Conservation (phyloP, 2,329 filamentous ascomycete species). For the Nemania sp. region DNA sequence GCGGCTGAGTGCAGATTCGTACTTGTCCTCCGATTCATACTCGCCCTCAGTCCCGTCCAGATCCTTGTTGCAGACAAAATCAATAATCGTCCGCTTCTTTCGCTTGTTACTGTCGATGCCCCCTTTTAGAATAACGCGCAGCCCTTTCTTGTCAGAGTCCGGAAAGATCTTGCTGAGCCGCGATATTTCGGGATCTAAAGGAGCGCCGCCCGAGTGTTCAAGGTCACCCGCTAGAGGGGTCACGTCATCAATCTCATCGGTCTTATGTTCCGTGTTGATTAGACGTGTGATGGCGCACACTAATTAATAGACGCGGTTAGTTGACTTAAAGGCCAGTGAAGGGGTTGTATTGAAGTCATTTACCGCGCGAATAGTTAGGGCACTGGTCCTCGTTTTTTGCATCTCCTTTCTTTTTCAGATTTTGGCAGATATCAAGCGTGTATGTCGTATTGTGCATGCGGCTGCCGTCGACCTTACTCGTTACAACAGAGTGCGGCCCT, state of each 20-base stretch:
- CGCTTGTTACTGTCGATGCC: constrained; percentile 67
- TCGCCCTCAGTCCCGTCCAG: constrained; percentile 80
- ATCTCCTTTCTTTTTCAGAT: constrained; percentile 72
- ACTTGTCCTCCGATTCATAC: constrained; percentile 67
- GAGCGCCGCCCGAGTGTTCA: constrained; percentile 65
- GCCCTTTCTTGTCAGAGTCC: constrained; percentile 76
- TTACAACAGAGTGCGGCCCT: constrained; percentile 77
- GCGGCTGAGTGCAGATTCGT: constrained; percentile 53
- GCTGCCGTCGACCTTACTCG: constrained; percentile 64
- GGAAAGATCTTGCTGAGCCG: constrained; percentile 74
- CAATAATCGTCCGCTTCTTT: constrained; percentile 81
- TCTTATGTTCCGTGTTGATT: constrained; percentile 58
- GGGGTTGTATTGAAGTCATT: constrained; percentile 38
- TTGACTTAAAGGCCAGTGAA: neutral
- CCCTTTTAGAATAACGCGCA: constrained; percentile 76
- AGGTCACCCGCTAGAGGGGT: constrained; percentile 83
- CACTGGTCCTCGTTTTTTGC: constrained; percentile 70
- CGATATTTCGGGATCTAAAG: constrained; percentile 74
- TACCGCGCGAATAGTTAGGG: constrained; percentile 76
- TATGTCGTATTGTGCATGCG: constrained; percentile 80
- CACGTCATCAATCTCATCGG: constrained; percentile 62
- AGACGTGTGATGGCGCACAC: constrained; percentile 80
- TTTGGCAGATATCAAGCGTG: constrained; percentile 80
- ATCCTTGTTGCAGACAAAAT: constrained; percentile 83
- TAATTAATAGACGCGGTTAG: constrained; percentile 51